Percentiles rank a stretch among this genome's conserved stretches.
Evolutionary conservation across 2,329 filamentous ascomycete genomes (phyloP).

Genomic region (Emmonsia crescens): DNA sequence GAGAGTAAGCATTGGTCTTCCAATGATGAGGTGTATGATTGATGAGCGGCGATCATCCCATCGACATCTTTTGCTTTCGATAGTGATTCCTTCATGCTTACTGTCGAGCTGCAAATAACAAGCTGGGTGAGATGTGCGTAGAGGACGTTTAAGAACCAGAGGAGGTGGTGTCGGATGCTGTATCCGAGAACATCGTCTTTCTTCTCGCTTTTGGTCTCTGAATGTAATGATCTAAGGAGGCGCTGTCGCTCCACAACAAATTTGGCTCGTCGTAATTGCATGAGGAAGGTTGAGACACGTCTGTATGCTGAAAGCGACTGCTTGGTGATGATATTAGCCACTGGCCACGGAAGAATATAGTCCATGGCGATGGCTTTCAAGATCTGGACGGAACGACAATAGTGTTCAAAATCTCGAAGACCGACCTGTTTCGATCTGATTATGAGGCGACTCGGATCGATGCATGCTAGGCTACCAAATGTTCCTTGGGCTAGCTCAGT

Average conservation of each 20-base stretch:
- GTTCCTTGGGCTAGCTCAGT: slow-evolving; percentile 67
- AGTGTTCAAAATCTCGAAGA: slow-evolving; percentile 35
- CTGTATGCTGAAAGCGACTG: slow-evolving; percentile 58
- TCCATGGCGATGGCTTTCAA: slow-evolving; percentile 54
- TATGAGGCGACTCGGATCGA: slow-evolving; percentile 53
- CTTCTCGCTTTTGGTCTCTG: slow-evolving; percentile 32
- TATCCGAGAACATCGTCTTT: slow-evolving; percentile 28
- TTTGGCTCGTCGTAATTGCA: slow-evolving; percentile 65
- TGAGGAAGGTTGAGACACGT: slow-evolving; percentile 59
- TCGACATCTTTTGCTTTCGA: slow-evolving; percentile 60
- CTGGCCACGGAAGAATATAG: slow-evolving; percentile 56
- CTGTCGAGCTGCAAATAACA: slow-evolving; percentile 53
- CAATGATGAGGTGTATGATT: slow-evolving; percentile 51
- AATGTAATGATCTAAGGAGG: slow-evolving; percentile 31
- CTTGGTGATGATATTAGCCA: slow-evolving; percentile 62
- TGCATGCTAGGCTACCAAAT: slow-evolving; percentile 42
- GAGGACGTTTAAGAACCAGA: slow-evolving; percentile 68
- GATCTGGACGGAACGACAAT: slow-evolving; percentile 49
- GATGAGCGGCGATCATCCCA: slow-evolving; percentile 63
- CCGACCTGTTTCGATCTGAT: slow-evolving; percentile 40
- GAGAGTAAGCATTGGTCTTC: slow-evolving; percentile 60
- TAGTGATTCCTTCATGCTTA: slow-evolving; percentile 48
- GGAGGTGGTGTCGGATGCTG: slow-evolving; percentile 53
- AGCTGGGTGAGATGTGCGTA: slow-evolving; percentile 67
- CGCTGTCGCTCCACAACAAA: slow-evolving; percentile 50